These are phyloP conservation scores for Didymella arachidicola DNA, from an alignment of 2,329 filamentous ascomycete genomes.

Conservation along the genomic window DNA sequence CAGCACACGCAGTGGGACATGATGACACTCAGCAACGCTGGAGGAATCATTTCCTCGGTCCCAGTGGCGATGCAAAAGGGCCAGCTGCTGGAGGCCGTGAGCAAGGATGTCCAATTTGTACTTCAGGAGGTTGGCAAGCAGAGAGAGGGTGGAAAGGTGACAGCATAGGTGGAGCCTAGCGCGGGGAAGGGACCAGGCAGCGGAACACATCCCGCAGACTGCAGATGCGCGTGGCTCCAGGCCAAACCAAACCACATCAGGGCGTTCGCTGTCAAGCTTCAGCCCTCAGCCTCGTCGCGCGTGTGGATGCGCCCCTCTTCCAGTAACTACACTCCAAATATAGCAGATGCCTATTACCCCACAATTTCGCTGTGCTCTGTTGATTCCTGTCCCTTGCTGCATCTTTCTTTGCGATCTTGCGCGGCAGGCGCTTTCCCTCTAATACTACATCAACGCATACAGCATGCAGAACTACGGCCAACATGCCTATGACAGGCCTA, in stretches of 20 bases:
- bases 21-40: conserved; percentile 76
- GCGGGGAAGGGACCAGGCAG: conserved; percentile 3
- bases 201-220: conserved; percentile 7
- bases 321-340: conserved; percentile 32
- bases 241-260: conserved; percentile 20
- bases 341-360: conserved; percentile 19
- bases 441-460: conserved; percentile 27
- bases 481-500: conserved; percentile 42
- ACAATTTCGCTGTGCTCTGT: conserved; percentile 20
- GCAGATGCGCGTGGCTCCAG: conserved; percentile 13
- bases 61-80: conserved; percentile 71
- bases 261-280: conserved; percentile 23
- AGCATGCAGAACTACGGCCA: conserved; percentile 48
- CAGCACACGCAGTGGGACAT: conserved; percentile 71
- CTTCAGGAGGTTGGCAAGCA: conserved; percentile 17
- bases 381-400: conserved; percentile 20
- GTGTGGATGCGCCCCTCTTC: conserved; percentile 22
- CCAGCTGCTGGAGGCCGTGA: conserved; percentile 19
- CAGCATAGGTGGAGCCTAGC: conserved; percentile 1
- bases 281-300: conserved; percentile 42
- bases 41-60: conserved; percentile 61
- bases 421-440: conserved; percentile 12
- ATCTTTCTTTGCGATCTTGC: conserved; percentile 13
- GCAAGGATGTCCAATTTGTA: conserved; percentile 57
- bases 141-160: conserved; percentile 7